Evolutionary conservation across 2,329 filamentous ascomycete genomes (phyloP).

Genomic region (Piedraia hortae): DNA sequence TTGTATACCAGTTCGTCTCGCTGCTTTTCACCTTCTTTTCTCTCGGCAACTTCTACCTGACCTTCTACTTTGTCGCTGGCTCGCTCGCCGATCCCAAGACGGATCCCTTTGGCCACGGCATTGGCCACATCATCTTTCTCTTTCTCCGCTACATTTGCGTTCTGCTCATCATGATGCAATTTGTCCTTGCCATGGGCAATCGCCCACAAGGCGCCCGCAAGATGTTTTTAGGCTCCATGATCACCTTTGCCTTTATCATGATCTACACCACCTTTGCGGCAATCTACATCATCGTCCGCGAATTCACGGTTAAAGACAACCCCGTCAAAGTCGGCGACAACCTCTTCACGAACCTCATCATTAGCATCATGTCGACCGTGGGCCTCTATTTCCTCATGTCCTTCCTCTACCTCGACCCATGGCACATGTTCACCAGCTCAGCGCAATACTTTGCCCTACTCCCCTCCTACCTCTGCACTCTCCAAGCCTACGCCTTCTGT

Average conservation of each 20-base stretch:
- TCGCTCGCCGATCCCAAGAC: constrained; percentile 51
- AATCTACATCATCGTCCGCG: constrained; percentile 67
- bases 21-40: constrained; percentile 95
- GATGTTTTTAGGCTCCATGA: constrained; percentile 66
- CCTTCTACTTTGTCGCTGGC: constrained; percentile 92
- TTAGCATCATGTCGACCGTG: constrained; percentile 66
- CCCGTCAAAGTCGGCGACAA: constrained; percentile 45
- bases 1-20: constrained; percentile 79
- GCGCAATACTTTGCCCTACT: constrained; percentile 80
- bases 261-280: constrained; percentile 73
- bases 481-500: constrained; percentile 96
- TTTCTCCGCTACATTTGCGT: constrained; percentile 65
- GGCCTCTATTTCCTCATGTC: constrained; percentile 93
- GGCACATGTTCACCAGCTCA: constrained; percentile 93
- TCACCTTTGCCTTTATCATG: constrained; percentile 88
- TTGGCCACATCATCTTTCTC: constrained; percentile 63
- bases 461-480: constrained; percentile 80
- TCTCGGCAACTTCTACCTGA: constrained; percentile 90
- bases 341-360: constrained; percentile 80
- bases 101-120: constrained; percentile 75
- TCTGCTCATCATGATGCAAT: constrained; percentile 76
- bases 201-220: constrained; percentile 81
- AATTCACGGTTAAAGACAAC: constrained; percentile 25
- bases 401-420: constrained; percentile 87
- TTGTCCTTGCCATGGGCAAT: constrained; percentile 89